Base-by-base conservation (phyloP, 2,329 filamentous ascomycete genomes). In the Alternaria ventricosa region DNA sequence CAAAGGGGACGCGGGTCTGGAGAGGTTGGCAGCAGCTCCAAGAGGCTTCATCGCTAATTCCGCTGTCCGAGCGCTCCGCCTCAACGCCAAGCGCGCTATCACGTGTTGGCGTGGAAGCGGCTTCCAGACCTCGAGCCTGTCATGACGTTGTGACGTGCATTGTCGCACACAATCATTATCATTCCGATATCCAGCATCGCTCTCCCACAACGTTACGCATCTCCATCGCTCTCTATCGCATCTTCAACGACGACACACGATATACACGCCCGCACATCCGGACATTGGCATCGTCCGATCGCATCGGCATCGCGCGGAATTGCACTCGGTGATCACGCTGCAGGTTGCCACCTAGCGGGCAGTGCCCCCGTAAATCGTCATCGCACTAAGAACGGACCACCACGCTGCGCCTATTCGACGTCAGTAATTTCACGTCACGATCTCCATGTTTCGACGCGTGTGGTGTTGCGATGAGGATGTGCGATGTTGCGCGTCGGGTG, bases 11-110 rank as follows among this genome's bases (percentile, higher is more conserved):
- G 13, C 45, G 49, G 45, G 55, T 47, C 49, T 15, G 50, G 49
- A 50, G 55, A 53, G 51, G 45, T 33, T 44, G 56, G 53, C 36
- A 41, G 15, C 36, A 41, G 36, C 50, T 28, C 18, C 33, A 46
- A 60, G 33, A 41, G 30, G 51, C 36, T 41, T 53, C 20, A 36
- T 65, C 55, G 63, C 63, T 56, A 61, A 41, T 51, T 59, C 63
- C 63, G 60, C 60, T 20, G 36, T 43, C 63, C 63, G 55, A 63
- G 60, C 56, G 55, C 63, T 63, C 59, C 60, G 59, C 60, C 51
- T 46, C 60, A 49, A 47, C 49, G 60, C 60, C 55, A 63, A 60
- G 56, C 60, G 54, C 60, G 49, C 43, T 43, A 45, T 63, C 60
- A 63, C 60, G 60, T 63, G 60, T 18, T 22, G 20, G n/a, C 49